Conservation (phyloP, 164 flowering plant species). For the Protea cynaroides region DNA sequence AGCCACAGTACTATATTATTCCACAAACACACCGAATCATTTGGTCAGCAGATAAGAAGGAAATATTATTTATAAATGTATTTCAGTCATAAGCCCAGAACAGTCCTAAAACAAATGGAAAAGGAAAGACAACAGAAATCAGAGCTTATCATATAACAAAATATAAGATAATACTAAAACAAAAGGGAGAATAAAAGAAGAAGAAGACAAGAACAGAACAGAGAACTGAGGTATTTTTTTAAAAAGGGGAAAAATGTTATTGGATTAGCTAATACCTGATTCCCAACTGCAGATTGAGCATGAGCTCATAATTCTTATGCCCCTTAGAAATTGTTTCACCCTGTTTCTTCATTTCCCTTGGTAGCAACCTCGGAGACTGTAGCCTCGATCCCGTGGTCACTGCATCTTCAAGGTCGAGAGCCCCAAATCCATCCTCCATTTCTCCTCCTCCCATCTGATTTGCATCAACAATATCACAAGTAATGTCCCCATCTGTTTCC, state of each 20-base stretch:
- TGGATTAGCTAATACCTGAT: slow-evolving; percentile 43
- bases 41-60: too few species aligned
- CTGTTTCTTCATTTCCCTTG: slow-evolving; percentile 38
- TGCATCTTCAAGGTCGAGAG: slow-evolving; percentile 22
- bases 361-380: slow-evolving; percentile 26
- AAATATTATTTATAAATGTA: too few species aligned
- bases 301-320: slow-evolving; percentile 77
- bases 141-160: not conserved
- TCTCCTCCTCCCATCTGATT: slow-evolving; percentile 16
- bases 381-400: slow-evolving; percentile 7
- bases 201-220: not conserved
- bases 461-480: slow-evolving; percentile 13
- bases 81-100: not conserved
- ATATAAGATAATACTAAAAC: not conserved
- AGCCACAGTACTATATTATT: too few species aligned
- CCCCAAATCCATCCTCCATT: slow-evolving; percentile 27
- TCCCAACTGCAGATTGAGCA: slow-evolving; percentile 83
- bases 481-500: slow-evolving; percentile 34
- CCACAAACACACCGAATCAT: too few species aligned
- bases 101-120: not conserved
- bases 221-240: not conserved
- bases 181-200: not conserved
- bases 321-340: slow-evolving; percentile 64
- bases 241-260: not conserved
- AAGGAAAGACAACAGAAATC: not conserved